Base-by-base conservation (phyloP, 345 rosid genomes). In the Litchi chinensis region DNA sequence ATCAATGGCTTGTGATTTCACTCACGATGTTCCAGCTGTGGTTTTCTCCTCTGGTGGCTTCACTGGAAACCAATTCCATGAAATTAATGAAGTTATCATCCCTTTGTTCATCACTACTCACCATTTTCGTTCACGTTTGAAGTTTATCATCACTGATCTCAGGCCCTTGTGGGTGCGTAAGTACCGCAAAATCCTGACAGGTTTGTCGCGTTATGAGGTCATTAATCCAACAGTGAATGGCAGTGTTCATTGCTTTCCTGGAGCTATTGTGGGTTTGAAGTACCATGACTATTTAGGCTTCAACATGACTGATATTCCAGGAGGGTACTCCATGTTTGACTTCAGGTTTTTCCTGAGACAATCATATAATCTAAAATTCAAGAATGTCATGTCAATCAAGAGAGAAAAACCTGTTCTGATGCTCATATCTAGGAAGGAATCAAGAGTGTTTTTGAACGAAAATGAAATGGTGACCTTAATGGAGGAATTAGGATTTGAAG, bases 401-500 rank as follows among this genome's bases (percentile, higher is more conserved):
- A 52, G 57, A 0, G 19, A 50, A 32, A 81, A 79, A 60, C 86
- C 86, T 3, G 67, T 44, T 54, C 63, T 88, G 54, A 19, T 86
- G 57, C 83, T 85, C 3, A 19, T 86, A 26, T 80, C 90, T 0
- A 66, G 86, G 16, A 15, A 9, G 16, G 62, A 76, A 10, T 66
- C 89, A 0, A 69, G 89, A 43, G 70, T 43, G 63, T 76, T 83
- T 21, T 22, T 80, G 73, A 88, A 86, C 5, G 37, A 32, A 56
- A 85, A 81, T 0, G 76, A n/a, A 52, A 67, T 86, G 82, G 95
- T 88, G 0, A 83, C 37, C 37, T 32, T 85, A 78, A 62, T 73
- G 85, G 70, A 57, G 52, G 66, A 7, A 0, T 76, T 89, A 67
- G 95, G 98, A 4, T 91, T 72, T 75, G 39, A 85, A 26, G 95